Percentiles rank a stretch among this genome's conserved stretches.
Evolutionary conservation across 176 grass and related monocot genomes (phyloP).

Genomic region (Oryza nivara): DNA sequence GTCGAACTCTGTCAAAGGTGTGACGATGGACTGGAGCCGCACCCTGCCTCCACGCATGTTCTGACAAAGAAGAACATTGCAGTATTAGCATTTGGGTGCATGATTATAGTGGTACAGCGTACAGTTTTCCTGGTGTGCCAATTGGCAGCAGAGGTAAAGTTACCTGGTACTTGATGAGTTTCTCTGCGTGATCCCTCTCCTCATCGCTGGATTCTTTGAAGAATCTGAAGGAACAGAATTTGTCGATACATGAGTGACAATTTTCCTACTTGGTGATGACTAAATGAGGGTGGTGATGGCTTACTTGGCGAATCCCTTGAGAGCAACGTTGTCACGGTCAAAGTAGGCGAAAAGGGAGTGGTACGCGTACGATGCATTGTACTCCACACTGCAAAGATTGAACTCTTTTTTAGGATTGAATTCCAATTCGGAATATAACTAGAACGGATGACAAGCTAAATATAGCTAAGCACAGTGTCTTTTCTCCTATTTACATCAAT

Average conservation of each 20-base stretch:
- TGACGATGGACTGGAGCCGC: constrained; percentile 53
- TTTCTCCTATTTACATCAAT: background rate
- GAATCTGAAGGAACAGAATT: constrained; percentile 50
- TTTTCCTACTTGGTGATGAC: background rate
- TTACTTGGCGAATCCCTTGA: constrained; percentile 89
- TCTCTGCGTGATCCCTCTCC: constrained; percentile 74
- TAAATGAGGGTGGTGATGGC: background rate
- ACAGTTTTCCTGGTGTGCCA: background rate
- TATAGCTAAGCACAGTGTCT: background rate
- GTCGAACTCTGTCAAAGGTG: constrained; percentile 70
- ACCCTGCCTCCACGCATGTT: constrained; percentile 70
- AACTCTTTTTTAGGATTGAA: background rate
- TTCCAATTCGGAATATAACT: background rate
- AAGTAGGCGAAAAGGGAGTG: constrained; percentile 95
- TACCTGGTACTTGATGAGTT: constrained; percentile 90
- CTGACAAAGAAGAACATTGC: background rate
- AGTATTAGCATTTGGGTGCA: background rate
- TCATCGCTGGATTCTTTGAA: constrained; percentile 84
- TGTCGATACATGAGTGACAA: background rate
- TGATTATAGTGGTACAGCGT: too few relatives aligned
- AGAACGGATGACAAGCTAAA: background rate
- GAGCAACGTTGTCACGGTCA: constrained; percentile 83
- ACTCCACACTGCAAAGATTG: constrained; percentile 67
- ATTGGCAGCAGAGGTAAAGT: background rate
- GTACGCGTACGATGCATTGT: constrained; percentile 87